These are phyloP conservation scores for Tricholoma hemisulphureum DNA, from an alignment of 768 basidiomycete genomes.

Conservation along the genomic window DNA sequence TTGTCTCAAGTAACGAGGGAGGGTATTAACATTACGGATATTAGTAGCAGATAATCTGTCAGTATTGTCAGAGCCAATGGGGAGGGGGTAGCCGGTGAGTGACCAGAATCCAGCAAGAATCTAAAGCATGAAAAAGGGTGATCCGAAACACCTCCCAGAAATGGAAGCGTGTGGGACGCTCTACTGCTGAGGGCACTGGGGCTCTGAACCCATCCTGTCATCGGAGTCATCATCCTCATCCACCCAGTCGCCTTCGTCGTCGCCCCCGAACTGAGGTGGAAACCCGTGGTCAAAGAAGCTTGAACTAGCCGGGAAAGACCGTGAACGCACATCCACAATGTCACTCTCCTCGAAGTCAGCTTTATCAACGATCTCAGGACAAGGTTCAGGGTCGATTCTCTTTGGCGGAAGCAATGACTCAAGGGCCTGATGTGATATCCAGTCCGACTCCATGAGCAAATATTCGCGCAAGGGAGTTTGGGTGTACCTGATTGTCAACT, in stretches of 20 bases:
- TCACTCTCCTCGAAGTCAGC: constrained; percentile 72
- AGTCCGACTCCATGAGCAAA: not conserved
- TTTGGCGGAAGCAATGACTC: constrained; percentile 72
- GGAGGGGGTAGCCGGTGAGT: too few relatives aligned
- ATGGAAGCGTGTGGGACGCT: not conserved
- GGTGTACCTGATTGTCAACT: constrained; percentile 55
- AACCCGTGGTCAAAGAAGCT: constrained; percentile 75
- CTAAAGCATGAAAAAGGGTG: not conserved
- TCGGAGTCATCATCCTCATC: constrained; percentile 69
- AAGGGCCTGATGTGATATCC: constrained; percentile 47
- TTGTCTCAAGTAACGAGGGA: not conserved
- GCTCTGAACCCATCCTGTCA: constrained; percentile 37
- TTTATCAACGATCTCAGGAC: constrained; percentile 68
- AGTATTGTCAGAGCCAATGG: not conserved
- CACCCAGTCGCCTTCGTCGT: constrained; percentile 66
- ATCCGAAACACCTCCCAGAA: not conserved
- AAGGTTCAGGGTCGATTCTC: constrained; percentile 69
- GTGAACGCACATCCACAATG: constrained; percentile 80
- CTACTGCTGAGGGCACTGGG: constrained; percentile 65
- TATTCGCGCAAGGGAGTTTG: not conserved
- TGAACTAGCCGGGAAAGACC: constrained; percentile 69
- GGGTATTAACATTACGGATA: constrained; percentile 1
- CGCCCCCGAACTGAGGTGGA: constrained; percentile 69
- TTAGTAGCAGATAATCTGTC: not conserved
- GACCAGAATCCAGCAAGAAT: not conserved